A percentile compares a stretch with the other conserved stretches of the same genome.
phyloP scores from a whole-genome alignment of 2,329 filamentous ascomycete species.

The Calonectria pteridis region DNA sequence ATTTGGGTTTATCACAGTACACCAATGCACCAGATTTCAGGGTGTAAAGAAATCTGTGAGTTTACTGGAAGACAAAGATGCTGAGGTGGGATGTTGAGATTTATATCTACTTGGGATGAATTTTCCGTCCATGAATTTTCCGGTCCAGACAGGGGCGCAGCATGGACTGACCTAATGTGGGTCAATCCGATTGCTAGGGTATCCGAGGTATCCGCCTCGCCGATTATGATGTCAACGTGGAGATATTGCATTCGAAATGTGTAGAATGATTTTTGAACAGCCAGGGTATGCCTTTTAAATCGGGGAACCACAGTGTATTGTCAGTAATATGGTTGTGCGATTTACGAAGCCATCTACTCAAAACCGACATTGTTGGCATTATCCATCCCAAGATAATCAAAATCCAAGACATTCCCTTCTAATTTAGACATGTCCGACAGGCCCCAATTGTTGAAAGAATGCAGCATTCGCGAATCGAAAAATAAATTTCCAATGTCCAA shows the following conservation, averaged over 20 bases:
- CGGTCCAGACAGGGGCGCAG: neutral
- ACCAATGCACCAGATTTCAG: neutral
- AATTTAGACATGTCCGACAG: conserved; percentile 7
- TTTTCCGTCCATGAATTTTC: neutral
- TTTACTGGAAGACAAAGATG: neutral
- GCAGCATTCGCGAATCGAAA: conserved; percentile 20
- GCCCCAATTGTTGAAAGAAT: neutral
- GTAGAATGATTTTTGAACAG: neutral
- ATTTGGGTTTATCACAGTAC: neutral
- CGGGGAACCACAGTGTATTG: neutral
- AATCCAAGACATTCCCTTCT: neutral
- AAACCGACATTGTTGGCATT: neutral
- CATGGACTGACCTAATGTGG: neutral
- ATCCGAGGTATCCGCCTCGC: neutral
- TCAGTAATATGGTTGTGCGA: neutral
- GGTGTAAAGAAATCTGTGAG: neutral
- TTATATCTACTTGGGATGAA: neutral
- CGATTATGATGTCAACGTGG: neutral
- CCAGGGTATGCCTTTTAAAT: neutral
- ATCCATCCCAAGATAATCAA: conserved; percentile 14
- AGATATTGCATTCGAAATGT: neutral
- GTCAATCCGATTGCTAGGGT: neutral
- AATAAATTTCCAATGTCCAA: conserved; percentile 23
- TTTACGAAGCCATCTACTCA: neutral
- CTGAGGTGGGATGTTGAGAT: neutral